These are phyloP conservation scores for Rhododendron simsii DNA, from an alignment of 148 eudicot genomes.

Conservation along the genomic window DNA sequence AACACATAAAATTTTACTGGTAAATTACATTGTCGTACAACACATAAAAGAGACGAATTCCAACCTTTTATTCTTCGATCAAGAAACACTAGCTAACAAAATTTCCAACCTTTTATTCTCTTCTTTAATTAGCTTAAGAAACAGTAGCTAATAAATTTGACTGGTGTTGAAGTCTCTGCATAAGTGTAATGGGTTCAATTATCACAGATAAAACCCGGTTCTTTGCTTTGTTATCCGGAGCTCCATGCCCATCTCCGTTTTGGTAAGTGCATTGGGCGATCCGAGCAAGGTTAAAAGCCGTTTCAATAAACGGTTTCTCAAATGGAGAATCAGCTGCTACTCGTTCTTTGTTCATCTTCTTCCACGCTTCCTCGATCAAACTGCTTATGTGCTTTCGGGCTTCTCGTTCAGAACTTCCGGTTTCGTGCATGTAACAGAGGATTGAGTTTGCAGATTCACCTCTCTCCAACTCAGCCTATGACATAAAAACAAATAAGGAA, in stretches of 20 bases:
- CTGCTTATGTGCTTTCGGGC: constrained; percentile 21
- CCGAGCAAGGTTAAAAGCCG: constrained; percentile 25
- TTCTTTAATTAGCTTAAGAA: no score
- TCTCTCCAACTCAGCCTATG: constrained; percentile 9
- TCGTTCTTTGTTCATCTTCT: constrained; percentile 21
- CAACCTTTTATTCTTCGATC: no score
- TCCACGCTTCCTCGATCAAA: constrained; percentile 27
- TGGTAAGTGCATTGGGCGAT: constrained; percentile 25
- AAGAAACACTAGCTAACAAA: no score
- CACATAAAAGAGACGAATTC: no score
- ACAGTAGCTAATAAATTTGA: no score
- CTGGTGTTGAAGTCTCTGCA: no score
- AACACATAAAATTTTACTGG: no score
- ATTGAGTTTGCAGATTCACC: constrained; percentile 32
- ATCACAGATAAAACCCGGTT: constrained; percentile 12
- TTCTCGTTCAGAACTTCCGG: constrained; percentile 16
- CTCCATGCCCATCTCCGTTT: constrained; percentile 32
- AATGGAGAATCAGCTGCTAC: not conserved
- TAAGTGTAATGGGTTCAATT: constrained; percentile 19
- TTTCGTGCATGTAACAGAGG: constrained; percentile 20
- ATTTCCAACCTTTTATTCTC: no score
- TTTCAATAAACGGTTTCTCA: constrained; percentile 11
- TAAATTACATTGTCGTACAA: no score
- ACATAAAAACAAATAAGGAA: not conserved
- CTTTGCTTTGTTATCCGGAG: constrained; percentile 18